Evolutionary conservation across 2,329 filamentous ascomycete genomes (phyloP), one percentile per base, ranked within the genome.

Genomic region (Davidsoniella neocaledoniae): DNA sequence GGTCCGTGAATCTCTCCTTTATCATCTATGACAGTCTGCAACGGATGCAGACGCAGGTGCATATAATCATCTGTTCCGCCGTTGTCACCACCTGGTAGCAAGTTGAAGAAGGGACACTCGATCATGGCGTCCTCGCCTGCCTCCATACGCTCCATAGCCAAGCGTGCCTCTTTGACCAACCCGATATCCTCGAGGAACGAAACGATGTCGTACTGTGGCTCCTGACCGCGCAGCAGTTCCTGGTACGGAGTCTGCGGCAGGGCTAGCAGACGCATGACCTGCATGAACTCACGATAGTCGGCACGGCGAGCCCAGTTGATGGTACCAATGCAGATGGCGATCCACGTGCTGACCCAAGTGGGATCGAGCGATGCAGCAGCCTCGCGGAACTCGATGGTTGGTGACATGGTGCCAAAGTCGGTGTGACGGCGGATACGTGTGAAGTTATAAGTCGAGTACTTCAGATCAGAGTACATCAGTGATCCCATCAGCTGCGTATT

Each of bases 321-420:
- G n/a, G 64, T 33, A 7, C 62, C 61, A 12, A 58, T 56, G 40
- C 62, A 63, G 39, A 68, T 59, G 16, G 54, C 54, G 12, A 56
- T 54, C 65, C 65, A 69, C 2, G 50, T 54, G 1, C 49, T 46
- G 21, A 66, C 56, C 62, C 62, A 66, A 3, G 56, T 56, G 7
- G 60, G 54, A 39, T 66, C 58, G 12, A 68, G 50, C 2, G 60
- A 58, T 0, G 64, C 63, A 5, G 49, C 54, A 0, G 61, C 65
- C 54, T 64, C 61, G 42, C 66, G 64, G 46, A 64, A 63, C 58
- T 68, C 66, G 43, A 69, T 17, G 9, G 61, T 63, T 39, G 44
- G 17, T 10, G 37, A 16, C 4, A 25, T n/a, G 25, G 19, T 16
- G 16, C 10, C n/a, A 3, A 23, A 9, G 16, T 14, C 41, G 12